Evolutionary conservation across 2,329 filamentous ascomycete genomes (phyloP), one percentile per base, ranked within the genome.

Genomic region (Aureobasidium namibiae): DNA sequence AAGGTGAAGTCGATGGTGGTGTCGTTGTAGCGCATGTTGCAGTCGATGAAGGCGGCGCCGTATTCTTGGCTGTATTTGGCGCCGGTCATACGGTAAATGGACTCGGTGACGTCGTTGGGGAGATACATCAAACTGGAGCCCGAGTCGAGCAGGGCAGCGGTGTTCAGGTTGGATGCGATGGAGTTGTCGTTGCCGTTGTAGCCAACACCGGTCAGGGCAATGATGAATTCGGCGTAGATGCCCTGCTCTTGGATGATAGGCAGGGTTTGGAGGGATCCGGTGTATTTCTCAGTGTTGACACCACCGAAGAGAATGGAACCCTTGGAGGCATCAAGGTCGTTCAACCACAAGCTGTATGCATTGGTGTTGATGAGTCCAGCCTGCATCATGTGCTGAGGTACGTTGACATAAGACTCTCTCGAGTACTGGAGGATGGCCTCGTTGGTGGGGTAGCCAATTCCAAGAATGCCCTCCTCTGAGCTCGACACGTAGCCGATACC

Each of bases 361-460:
- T 82, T 82, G 29, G 77, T 78, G 57, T 79, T 77, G 67, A 89
- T 88, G 53, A 81, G 68, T 42, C 81, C 82, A 65, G 88, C 80
- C 26, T 80, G 69, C 23, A 83, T 78, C 69, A 94, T 78, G 64
- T 83, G 77, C 69, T 85, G 80, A 18, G 90, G 77, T 33, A 92
- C 75, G 67, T 88, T 84, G 14, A 78, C 70, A 64, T 84, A 85
- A 9, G 76, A 69, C 2, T 72, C 61, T 24, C 70, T 72, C 6
- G 79, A 76, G 63, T 82, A 78, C 54, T 80, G 79, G 46, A 88
- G 83, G 65, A 87, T 83, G 13, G 88, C 89, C 73, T 96, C 92
- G 70, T 95, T 94, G 63, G 79, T 71, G 0, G 80, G 70, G 70
- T 96, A 96, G 7, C 92, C 92, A 62, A 97, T 87, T 18, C 92